These are phyloP conservation scores for Adansonia rubrostipa DNA, from an alignment of 441 rosid species.

Conservation along the genomic window DNA sequence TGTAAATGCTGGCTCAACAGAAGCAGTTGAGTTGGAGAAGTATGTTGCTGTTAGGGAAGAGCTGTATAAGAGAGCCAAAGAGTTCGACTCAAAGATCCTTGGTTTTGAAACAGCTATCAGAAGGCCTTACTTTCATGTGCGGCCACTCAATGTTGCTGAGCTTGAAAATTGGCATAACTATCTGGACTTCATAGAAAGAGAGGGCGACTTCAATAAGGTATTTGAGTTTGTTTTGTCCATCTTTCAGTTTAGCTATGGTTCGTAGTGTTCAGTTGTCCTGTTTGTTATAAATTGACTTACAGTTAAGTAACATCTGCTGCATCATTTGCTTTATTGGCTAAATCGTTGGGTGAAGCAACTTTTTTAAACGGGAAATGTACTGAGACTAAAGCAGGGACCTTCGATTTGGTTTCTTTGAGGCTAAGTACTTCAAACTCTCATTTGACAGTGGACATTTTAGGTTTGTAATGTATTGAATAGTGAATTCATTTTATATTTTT, in stretches of 20 bases:
- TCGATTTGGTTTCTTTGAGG: slow-evolving; percentile 91
- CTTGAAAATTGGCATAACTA: slow-evolving; percentile 98
- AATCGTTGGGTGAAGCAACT: slow-evolving; percentile 97
- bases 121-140: slow-evolving; percentile 96
- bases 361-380: slow-evolving; percentile 87
- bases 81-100: slow-evolving; percentile 84
- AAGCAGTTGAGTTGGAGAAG: slow-evolving; percentile 93
- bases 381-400: slow-evolving; percentile 93
- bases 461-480: slow-evolving; percentile 58
- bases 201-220: slow-evolving; percentile 94
- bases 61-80: slow-evolving; percentile 88
- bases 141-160: slow-evolving; percentile 85
- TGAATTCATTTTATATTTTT: slow-evolving; percentile 48
- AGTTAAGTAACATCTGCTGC: slow-evolving; percentile 95
- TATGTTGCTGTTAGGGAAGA: slow-evolving; percentile 83
- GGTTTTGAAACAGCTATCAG: slow-evolving; percentile 95
- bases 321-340: slow-evolving; percentile 94
- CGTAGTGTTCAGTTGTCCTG: slow-evolving; percentile 63
- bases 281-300: slow-evolving; percentile 74
- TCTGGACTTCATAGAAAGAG: slow-evolving; percentile 79
- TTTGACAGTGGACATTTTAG: slow-evolving; percentile 79
- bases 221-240: slow-evolving; percentile 45
- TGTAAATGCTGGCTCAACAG: slow-evolving; percentile 73
- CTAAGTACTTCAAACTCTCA: slow-evolving; percentile 91
- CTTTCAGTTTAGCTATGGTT: slow-evolving; percentile 40